phyloP scores from a whole-genome alignment of 805 yeast species.

The Suhomyces sp. region DNA sequence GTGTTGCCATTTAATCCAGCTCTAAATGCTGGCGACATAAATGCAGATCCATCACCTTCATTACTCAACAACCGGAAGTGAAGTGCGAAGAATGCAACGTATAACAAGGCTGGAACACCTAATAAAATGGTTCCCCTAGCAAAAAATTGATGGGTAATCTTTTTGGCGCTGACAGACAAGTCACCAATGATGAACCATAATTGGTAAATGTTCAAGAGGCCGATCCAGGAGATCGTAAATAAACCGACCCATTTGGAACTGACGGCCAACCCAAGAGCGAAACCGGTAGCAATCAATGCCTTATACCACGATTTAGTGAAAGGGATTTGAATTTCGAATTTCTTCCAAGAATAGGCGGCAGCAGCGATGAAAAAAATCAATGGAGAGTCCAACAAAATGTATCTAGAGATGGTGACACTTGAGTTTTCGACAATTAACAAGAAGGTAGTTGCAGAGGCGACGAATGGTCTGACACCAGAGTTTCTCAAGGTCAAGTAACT shows the following conservation, averaged over 20 bases:
- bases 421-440: slow-evolving; percentile 67
- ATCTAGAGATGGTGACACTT: slow-evolving; percentile 68
- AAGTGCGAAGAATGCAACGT: slow-evolving; percentile 56
- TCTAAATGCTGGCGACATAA: slow-evolving; percentile 73
- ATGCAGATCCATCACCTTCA: slow-evolving; percentile 72
- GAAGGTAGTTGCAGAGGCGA: slow-evolving; percentile 57
- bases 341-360: slow-evolving; percentile 62
- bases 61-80: slow-evolving; percentile 58
- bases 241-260: slow-evolving; percentile 85
- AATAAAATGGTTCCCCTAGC: slow-evolving; percentile 54
- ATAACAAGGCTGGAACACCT: slow-evolving; percentile 57
- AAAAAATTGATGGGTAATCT: slow-evolving; percentile 47
- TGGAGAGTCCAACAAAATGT: slow-evolving; percentile 74
- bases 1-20: slow-evolving; percentile 57
- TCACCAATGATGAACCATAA: slow-evolving; percentile 77
- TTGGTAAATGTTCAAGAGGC: slow-evolving; percentile 57
- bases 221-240: slow-evolving; percentile 79
- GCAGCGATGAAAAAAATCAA: slow-evolving; percentile 75
- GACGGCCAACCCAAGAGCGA: slow-evolving; percentile 70
- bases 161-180: slow-evolving; percentile 47
- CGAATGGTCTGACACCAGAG: slow-evolving; percentile 66
- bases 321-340: slow-evolving; percentile 65
- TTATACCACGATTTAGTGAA: slow-evolving; percentile 57
- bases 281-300: slow-evolving; percentile 60
- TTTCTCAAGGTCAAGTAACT: slow-evolving; percentile 67